These are phyloP conservation scores for Melanomma pulvis-pyrius DNA, from an alignment of 495 filamentous ascomycete genomes.

Conservation along the genomic window DNA sequence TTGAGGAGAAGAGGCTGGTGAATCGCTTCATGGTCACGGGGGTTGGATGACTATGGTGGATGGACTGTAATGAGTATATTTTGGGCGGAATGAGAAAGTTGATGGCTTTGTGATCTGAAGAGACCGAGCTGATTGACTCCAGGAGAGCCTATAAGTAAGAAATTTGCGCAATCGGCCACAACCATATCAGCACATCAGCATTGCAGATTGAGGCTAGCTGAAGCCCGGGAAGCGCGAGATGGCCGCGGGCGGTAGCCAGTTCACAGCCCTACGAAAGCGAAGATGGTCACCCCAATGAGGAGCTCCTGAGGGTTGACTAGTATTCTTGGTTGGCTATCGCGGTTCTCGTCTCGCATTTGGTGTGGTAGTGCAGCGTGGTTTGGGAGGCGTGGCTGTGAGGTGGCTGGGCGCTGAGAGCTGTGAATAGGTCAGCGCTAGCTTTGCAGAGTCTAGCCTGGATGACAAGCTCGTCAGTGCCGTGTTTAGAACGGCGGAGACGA, in stretches of 20 bases:
- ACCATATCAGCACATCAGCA: too few species aligned
- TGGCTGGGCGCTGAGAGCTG: neutral
- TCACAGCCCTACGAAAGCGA: neutral
- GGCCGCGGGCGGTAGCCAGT: neutral
- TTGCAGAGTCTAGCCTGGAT: too few species aligned
- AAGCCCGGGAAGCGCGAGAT: too few species aligned
- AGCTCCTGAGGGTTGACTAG: neutral
- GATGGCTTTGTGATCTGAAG: too few species aligned
- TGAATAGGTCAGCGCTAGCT: neutral
- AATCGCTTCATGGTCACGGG: conserved; percentile 14
- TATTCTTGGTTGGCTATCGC: neutral
- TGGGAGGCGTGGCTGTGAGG: neutral
- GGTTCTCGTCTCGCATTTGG: neutral
- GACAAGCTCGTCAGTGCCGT: too few species aligned
- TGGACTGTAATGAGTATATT: too few species aligned
- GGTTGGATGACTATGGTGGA: neutral
- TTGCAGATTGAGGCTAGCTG: neutral
- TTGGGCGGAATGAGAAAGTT: too few species aligned
- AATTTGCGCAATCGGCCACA: too few species aligned
- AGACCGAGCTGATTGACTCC: too few species aligned
- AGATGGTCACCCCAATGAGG: neutral
- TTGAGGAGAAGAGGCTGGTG: conserved; percentile 17
- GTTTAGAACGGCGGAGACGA: too few species aligned
- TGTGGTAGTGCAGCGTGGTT: neutral
- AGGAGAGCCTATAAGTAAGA: too few species aligned